Evolutionary conservation across 2,329 filamentous ascomycete genomes (phyloP), one percentile per base, ranked within the genome.

Genomic region (Diplocarpon mali): DNA sequence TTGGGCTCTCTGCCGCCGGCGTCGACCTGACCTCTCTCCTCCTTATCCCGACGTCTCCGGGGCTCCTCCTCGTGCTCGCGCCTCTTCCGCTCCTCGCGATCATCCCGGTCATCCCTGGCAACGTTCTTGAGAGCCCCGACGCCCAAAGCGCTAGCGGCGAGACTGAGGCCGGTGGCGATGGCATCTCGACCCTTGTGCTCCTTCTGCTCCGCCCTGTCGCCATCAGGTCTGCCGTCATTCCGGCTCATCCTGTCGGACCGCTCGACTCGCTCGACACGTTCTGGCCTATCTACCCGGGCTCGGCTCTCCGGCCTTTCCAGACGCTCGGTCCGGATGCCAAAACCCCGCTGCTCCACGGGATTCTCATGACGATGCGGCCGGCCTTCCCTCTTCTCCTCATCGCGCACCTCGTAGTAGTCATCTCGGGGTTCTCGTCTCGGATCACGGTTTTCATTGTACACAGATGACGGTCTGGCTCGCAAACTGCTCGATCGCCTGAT

Each of bases 401-500:
- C 59, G 44, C 55, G 44, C 8, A 49, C 42, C n/a, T 59, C 59
- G 42, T 61, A 59, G 42, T 57, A 54, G 11, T 61, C 58, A 24
- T 62, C 60, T 40, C 53, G 50, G 13, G 46, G 45, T 38, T 48
- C 40, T 46, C 56, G 45, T 50, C 44, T 47, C 5, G 42, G 29
- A 16, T 57, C 54, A 13, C 48, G 52, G 16, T 43, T 43, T 12
- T 60, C 58, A 20, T 61, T 55, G 36, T 62, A 60, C 6, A 57
- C 17, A 2, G 54, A 54, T 10, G 53, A 49, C 6, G 58, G 58
- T 29, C 59, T 41, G 20, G 45, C 35, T 1, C 52, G 45, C 2
- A 65, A 62, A 48, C 60, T 65, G 27, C 60, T 60, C 20, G 64
- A n/a, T 62, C 67, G 20, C 64, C 55, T 7, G 12, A 50, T 41